Evolutionary conservation across 108 stramenopile species (phyloP).

Genomic region (Nannochloropsis gaditana): DNA sequence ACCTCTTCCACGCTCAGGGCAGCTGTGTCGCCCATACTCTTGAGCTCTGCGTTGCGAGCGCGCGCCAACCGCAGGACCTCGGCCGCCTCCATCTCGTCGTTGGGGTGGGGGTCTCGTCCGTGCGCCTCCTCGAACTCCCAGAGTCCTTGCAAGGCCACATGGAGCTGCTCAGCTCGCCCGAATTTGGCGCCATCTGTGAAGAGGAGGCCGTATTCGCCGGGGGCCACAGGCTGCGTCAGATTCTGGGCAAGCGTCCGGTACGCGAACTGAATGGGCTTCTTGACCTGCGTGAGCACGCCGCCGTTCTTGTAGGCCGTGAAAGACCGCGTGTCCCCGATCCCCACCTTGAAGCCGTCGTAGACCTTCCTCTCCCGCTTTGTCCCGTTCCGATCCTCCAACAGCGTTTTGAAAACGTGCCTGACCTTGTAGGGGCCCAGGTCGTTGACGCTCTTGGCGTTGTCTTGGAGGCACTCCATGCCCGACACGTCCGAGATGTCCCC

Average conservation of each 20-base stretch:
- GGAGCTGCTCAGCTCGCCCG: constrained; percentile 56
- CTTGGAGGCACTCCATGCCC: constrained; percentile 47
- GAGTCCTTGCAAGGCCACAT: constrained; percentile 54
- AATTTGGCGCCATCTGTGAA: constrained; percentile 57
- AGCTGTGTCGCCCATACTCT: constrained; percentile 7
- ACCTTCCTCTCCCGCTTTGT: constrained; percentile 43
- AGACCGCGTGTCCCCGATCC: constrained; percentile 43
- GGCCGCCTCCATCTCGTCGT: constrained; percentile 47
- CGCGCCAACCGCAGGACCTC: constrained; percentile 26
- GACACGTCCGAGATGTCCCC: constrained; percentile 50
- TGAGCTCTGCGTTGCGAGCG: not conserved
- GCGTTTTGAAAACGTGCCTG: constrained; percentile 37
- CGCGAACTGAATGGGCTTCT: constrained; percentile 41
- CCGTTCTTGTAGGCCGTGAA: constrained; percentile 52
- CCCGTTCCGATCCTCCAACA: constrained; percentile 16
- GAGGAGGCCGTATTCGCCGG: constrained; percentile 44
- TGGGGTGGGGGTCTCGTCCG: constrained; percentile 44
- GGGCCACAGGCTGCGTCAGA: constrained; percentile 52
- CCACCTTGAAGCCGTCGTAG: constrained; percentile 52
- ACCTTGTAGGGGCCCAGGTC: constrained; percentile 41
- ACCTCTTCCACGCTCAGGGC: constrained; percentile 46
- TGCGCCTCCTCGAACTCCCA: constrained; percentile 50
- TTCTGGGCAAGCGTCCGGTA: constrained; percentile 47
- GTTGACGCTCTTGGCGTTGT: constrained; percentile 38
- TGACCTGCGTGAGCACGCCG: constrained; percentile 54